phyloP scores from a whole-genome alignment of 352 stramenopile genomes.

The Stephanocyclus meneghinianus region DNA sequence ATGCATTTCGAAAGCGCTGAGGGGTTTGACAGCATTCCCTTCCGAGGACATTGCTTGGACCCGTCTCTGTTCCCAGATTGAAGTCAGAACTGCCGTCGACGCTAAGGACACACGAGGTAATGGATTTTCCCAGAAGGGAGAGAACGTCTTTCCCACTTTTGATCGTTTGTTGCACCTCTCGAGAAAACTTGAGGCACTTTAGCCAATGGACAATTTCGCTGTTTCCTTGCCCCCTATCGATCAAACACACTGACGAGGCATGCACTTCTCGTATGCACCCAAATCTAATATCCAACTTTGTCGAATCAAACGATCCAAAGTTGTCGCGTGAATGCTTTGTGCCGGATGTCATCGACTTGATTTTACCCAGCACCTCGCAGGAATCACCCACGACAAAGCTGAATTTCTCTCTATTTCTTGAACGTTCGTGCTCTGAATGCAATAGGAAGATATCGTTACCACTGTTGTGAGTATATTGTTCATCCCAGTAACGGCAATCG shows the following conservation, averaged over 20 bases:
- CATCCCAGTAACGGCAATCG: constrained; percentile 50
- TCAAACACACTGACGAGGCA: constrained; percentile 47
- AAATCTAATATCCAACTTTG: constrained; percentile 35
- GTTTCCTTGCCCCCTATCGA: constrained; percentile 28
- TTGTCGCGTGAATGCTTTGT: not conserved
- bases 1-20: constrained; percentile 31
- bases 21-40: constrained; percentile 48
- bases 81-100: constrained; percentile 7
- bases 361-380: constrained; percentile 52
- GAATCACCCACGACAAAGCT: constrained; percentile 49
- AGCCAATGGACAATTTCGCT: constrained; percentile 54
- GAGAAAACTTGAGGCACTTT: constrained; percentile 48
- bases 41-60: constrained; percentile 44
- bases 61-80: not conserved
- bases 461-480: constrained; percentile 14
- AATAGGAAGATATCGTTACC: constrained; percentile 27
- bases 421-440: constrained; percentile 21
- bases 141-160: constrained; percentile 46
- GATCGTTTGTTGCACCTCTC: constrained; percentile 5
- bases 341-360: constrained; percentile 44
- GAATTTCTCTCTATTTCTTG: constrained; percentile 8
- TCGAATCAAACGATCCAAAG: not conserved
- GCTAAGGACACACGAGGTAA: constrained; percentile 25
- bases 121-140: constrained; percentile 28
- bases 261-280: constrained; percentile 60